These are phyloP conservation scores for Fraxinus baroniana DNA, from an alignment of 305 asterid genomes.

Conservation along the genomic window DNA sequence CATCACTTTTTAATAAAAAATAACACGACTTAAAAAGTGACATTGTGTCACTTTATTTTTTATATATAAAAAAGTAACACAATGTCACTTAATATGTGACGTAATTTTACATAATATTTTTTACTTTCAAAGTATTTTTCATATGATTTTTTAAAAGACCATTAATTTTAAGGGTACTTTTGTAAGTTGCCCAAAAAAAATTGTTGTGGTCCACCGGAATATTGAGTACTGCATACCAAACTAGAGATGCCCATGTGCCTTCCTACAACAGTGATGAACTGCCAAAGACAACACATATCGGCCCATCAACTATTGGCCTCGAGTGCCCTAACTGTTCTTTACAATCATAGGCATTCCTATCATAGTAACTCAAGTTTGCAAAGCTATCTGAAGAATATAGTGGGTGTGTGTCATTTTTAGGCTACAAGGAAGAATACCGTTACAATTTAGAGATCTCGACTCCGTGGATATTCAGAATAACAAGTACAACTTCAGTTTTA, in stretches of 20 bases:
- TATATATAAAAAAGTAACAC: too few relatives aligned
- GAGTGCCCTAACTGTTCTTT: not conserved
- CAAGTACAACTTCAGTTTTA: not conserved
- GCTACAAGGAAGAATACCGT: not conserved
- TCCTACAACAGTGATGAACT: not conserved
- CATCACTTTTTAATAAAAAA: too few relatives aligned
- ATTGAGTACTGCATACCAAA: not conserved
- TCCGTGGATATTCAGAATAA: not conserved
- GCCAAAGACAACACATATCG: not conserved
- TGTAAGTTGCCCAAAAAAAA: too few relatives aligned
- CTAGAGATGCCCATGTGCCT: not conserved
- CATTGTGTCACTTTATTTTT: too few relatives aligned
- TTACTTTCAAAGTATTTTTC: too few relatives aligned
- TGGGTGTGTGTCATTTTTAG: not conserved
- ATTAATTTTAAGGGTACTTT: too few relatives aligned
- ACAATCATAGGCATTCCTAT: conserved; percentile 1
- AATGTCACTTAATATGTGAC: too few relatives aligned
- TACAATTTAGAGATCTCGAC: not conserved
- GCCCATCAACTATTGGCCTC: not conserved
- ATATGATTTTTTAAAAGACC: too few relatives aligned
- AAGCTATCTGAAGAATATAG: not conserved
- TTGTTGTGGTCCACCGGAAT: too few relatives aligned
- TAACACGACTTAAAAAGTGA: too few relatives aligned
- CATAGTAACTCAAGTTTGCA: not conserved
- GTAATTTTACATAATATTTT: too few relatives aligned